phyloP scores from a whole-genome alignment of 495 filamentous ascomycete genomes.

The Trichoderma parareesei region DNA sequence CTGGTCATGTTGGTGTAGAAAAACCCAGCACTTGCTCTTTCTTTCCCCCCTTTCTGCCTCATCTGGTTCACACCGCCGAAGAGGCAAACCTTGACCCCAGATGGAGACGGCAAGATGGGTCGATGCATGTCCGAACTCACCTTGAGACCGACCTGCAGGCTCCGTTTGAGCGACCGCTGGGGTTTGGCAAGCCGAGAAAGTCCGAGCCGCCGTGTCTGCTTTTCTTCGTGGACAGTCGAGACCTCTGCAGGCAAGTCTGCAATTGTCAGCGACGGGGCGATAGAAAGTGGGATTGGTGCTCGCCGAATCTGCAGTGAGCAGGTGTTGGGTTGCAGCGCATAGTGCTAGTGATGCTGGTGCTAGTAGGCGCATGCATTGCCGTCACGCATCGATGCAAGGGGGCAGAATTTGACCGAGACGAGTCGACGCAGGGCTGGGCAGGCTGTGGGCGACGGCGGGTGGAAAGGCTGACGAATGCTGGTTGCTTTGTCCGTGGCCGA shows the following conservation, averaged over 20 bases:
- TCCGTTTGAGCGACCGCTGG: no score
- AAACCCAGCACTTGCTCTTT: no score
- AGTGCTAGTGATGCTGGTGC: neutral
- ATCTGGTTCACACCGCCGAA: neutral
- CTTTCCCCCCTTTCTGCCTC: no score
- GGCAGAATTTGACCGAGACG: neutral
- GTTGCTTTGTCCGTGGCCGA: no score
- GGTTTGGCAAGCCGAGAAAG: neutral
- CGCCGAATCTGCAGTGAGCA: neutral
- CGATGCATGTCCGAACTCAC: conserved; percentile 2
- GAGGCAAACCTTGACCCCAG: neutral
- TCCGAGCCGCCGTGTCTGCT: neutral
- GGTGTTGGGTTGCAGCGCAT: neutral
- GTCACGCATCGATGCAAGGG: neutral
- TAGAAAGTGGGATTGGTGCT: neutral
- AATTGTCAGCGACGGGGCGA: neutral
- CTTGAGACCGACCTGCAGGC: neutral
- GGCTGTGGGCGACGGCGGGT: neutral
- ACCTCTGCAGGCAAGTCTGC: neutral
- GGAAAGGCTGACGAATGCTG: no score
- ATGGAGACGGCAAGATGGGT: neutral
- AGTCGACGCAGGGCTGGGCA: neutral
- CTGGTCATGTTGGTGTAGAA: no score
- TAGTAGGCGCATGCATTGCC: neutral
- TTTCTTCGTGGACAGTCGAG: neutral